Conservation (phyloP, 352 stramenopile genomes). For the Phytophthora kernoviae region DNA sequence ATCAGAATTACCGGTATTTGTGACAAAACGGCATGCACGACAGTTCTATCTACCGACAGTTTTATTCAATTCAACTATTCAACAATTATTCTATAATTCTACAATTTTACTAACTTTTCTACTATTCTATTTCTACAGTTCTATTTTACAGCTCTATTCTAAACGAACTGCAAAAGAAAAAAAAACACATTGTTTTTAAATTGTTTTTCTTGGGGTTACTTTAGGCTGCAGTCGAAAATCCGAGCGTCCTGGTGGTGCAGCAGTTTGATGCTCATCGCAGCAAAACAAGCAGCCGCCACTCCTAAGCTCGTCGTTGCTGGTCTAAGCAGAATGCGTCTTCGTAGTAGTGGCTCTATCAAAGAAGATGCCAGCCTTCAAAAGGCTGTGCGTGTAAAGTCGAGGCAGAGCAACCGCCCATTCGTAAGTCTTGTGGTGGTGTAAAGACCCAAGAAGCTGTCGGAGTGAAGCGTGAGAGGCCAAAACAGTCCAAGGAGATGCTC, state of each 20-base stretch:
- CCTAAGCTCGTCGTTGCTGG: background rate
- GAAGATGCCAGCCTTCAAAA: constrained; percentile 10
- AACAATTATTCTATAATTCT: too few species aligned
- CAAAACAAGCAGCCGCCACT: background rate
- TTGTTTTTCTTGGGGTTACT: too few species aligned
- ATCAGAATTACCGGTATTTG: too few species aligned
- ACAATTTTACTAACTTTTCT: too few species aligned
- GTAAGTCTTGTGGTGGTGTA: background rate
- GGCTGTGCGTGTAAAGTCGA: constrained; percentile 13
- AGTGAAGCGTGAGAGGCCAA: constrained; percentile 34
- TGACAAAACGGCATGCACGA: too few species aligned
- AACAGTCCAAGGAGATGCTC: constrained; percentile 8
- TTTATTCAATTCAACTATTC: too few species aligned
- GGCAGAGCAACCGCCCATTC: background rate
- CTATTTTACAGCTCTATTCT: too few species aligned
- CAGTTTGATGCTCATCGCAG: constrained; percentile 23
- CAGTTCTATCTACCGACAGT: too few species aligned
- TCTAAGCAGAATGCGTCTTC: constrained; percentile 39
- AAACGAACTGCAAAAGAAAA: too few species aligned
- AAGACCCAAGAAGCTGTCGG: constrained; percentile 10
- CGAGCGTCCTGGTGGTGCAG: constrained; percentile 15
- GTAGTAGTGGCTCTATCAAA: constrained; percentile 17
- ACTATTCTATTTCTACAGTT: too few species aligned
- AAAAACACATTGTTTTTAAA: too few species aligned
- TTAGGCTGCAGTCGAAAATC: too few species aligned